Evolutionary conservation across 257 asterid genomes (phyloP), one percentile per base, ranked within the genome.

Genomic region (Forsythia viridissima): DNA sequence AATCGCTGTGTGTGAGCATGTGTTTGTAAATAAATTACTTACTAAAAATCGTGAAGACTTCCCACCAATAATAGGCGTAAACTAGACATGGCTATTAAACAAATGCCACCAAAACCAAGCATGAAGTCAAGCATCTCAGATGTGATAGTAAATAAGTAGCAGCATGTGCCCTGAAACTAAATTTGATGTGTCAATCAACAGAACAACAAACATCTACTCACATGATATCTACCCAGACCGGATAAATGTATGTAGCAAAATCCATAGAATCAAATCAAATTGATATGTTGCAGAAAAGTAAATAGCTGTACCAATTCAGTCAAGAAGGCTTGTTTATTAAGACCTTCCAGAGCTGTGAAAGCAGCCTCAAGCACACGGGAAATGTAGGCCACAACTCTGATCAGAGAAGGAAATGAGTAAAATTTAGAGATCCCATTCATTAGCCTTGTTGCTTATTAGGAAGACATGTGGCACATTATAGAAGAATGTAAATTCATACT

Each of bases 311-410:
- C 99, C 97, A 96, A 87, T 82, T 96, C 97, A 73, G 94, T 87
- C 78, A 96, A 87, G 88, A 96, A 96, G 42, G 99, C 91, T 88
- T 96, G 99, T 82, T 96, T 96, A 87, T 93, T 93, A 71, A 90
- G 98, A 89, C 99, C 98, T 80, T 96, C 99, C 51, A 96, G 93
- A 55, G 96, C 94, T 73, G 99, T 93, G 90, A 96, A 96, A 81
- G 99, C 97, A 82, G 96, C 89, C 88, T 93, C 99, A 71, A 96
- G 97, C 85, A 96, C 97, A 75, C 98, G 97, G 61, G 97, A 92
- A 61, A 92, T 93, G 87, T 96, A 93, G 38, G 99, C 96, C 51
- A 93, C 99, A 82, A 93, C 97, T 86, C 98, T 96, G 89, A 63
- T 75, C 79, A 80, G 40, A 21, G 59, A 82, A 86, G 70, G 67